Evolutionary conservation across 768 basidiomycete genomes (phyloP).

Genomic region (Pleurotus platypus): DNA sequence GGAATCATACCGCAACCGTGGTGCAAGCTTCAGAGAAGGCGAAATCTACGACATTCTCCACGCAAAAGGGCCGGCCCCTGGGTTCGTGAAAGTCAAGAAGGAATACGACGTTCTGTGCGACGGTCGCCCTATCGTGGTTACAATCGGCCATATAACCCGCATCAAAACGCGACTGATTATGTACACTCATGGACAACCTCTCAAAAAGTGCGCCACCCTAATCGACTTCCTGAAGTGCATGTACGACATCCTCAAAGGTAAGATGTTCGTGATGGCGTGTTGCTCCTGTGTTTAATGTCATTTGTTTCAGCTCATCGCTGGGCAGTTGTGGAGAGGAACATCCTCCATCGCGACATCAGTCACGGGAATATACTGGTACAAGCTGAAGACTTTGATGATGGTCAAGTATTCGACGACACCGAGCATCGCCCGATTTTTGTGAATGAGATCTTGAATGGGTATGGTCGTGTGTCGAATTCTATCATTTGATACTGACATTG

Average conservation of each 20-base stretch:
- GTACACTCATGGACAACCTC: neutral
- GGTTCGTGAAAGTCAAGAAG: neutral
- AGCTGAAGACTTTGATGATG: neutral
- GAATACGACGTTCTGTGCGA: too few relatives aligned
- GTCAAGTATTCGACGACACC: neutral
- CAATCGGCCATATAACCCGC: neutral
- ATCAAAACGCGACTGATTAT: neutral
- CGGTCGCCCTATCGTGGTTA: neutral
- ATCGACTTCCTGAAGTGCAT: constrained; percentile 1
- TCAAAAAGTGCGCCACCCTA: neutral
- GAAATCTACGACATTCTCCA: constrained; percentile 6
- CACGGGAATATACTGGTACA: neutral
- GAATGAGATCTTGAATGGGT: neutral
- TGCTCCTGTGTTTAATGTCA: neutral
- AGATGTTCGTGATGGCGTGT: neutral
- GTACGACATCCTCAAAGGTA: constrained; percentile 7
- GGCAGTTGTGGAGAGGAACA: neutral
- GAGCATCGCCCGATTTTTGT: neutral
- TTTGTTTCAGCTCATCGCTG: neutral
- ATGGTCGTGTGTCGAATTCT: neutral
- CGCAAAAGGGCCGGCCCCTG: neutral
- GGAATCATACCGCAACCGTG: constrained; percentile 1
- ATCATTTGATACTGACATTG: neutral
- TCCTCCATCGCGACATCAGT: constrained; percentile 6
- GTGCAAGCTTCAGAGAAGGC: constrained; percentile 1